Evolutionary conservation across 495 filamentous ascomycete species (phyloP), one percentile per base, ranked within the genome.

Genomic region (Oidiodendron maius): DNA sequence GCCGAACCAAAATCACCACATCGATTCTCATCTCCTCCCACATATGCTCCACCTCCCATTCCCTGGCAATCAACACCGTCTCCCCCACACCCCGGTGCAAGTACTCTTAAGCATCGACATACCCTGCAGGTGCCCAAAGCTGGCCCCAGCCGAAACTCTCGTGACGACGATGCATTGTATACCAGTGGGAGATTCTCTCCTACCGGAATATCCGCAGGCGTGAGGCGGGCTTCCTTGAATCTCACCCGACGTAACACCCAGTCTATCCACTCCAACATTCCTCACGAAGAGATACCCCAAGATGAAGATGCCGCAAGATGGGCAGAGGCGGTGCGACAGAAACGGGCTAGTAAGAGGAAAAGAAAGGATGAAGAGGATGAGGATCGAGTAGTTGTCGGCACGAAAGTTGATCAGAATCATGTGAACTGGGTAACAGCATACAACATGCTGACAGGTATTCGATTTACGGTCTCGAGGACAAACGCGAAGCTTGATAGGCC

Each of bases 371-470:
- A 94, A 24, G 91, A 95, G 53, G 87, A 96, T 50, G 94, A 97
- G 55, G 93, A 96, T 54, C 76, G 89, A 46, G 90, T 95, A 26
- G 77, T 94, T 44, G 90, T 99, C n/a, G 93, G 93, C 40, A 97
- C 90, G 18, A 96, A 96, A 67, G 93, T 99, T 28, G 93, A 97
- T 63, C 90, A 96, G 68, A 86, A 87, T 57, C 93, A 99, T 64
- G 88, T 87, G 40, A 99, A 99, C 66, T 99, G 89, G 83, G 89
- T 95, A 16, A 96, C 88, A 5, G 91, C 94, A 26, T 99, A 99
- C 67, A 97, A 99, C 67, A 99, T 99, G 93, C 78, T 99, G 68
- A 97, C 93, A 3, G 93, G 93, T 46, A 99, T 99, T 58, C 89
- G 93, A 36, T 96, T 99, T 55, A 86, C 87, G 20, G 94, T 99